Base-by-base conservation (phyloP, 73 alveolate genomes). In the Paraurostyla sp. region DNA sequence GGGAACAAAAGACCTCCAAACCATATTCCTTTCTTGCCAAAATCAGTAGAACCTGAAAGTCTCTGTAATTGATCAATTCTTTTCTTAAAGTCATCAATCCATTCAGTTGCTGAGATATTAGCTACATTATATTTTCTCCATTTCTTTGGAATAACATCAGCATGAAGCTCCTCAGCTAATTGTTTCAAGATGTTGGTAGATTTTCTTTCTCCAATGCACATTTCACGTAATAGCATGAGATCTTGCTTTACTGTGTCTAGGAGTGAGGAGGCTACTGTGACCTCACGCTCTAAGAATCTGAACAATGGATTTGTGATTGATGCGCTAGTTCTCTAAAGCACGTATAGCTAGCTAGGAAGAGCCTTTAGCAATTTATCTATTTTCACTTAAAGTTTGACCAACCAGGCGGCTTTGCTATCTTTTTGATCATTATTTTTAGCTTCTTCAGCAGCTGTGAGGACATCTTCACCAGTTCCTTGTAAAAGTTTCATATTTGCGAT, bases 1-100 rank as follows among this genome's bases (percentile, higher is more conserved):
- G 99, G 99, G 98, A 97, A 98, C 88, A 98, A 92, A 46, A 98
- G 83, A 43, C 99, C 99, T 38, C 99, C 99, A 68, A 97, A 62
- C 99, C 99, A 98, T 0, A 98, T 95, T 20, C 96, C 93, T 85
- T 90, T 75, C 90, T 88, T 94, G 16, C 94, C 95, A 69, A 63
- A 94, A 75, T 88, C 97, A 29, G 69, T 41, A 0, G 93, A 83
- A 83, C 69, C 54, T 3, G 96, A 75, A 42, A 97, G 82, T 56
- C 56, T 76, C 87, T 88, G 60, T 9, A 98, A 85, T 83, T 98
- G 98, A 38, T 93, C 96, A 0, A 98, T 87, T 87, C 99, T 93
- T 84, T 87, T 90, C 92, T 88, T 93, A 80, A 97, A 96, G 83
- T 98, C 99, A 29, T 94, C 91, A 18, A 98, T 85, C 99, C 99